A percentile compares a stretch with the other conserved stretches of the same genome.
Conservation (phyloP, 2,329 filamentous ascomycete species). For the Pseudogymnoascus sp. region DNA sequence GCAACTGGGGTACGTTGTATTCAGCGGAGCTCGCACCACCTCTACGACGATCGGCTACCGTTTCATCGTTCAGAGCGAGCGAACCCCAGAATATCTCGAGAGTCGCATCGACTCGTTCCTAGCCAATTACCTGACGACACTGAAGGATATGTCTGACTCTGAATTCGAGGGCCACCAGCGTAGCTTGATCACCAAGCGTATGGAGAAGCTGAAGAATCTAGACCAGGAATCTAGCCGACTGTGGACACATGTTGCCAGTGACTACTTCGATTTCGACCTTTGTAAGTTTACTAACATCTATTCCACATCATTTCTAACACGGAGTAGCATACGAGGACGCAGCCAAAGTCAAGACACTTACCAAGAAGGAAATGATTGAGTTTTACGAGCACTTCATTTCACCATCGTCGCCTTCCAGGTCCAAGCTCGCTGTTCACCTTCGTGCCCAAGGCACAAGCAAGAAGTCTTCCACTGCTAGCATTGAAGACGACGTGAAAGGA, state of each 20-base stretch:
- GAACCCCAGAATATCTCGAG: constrained; percentile 74
- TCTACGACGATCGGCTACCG: constrained; percentile 77
- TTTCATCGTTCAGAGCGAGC: constrained; percentile 90
- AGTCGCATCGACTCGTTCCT: constrained; percentile 82
- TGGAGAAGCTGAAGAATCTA: constrained; percentile 90
- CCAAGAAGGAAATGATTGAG: constrained; percentile 67
- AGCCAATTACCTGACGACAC: constrained; percentile 50
- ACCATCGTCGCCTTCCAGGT: constrained; percentile 61
- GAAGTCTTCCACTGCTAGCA: constrained; percentile 30
- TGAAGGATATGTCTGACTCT: constrained; percentile 68
- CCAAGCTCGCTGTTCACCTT: constrained; percentile 80
- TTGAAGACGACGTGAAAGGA: constrained; percentile 33
- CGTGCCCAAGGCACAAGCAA: constrained; percentile 57
- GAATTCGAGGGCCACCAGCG: constrained; percentile 89
- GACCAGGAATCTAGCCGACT: constrained; percentile 73
- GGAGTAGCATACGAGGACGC: constrained; percentile 51
- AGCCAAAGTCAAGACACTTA: constrained; percentile 61
- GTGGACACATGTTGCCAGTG: constrained; percentile 76
- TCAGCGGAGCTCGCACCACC: constrained; percentile 64
- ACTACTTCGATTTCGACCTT: constrained; percentile 84
- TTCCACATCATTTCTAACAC: not conserved
- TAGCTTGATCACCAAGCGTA: constrained; percentile 74
- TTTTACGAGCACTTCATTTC: constrained; percentile 73
- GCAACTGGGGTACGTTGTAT: constrained; percentile 94
- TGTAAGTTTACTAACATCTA: constrained; percentile 42